Evolutionary conservation across 1,284 basidiomycete genomes (phyloP).

Genomic region (Austroboletus novae-zelandiae): DNA sequence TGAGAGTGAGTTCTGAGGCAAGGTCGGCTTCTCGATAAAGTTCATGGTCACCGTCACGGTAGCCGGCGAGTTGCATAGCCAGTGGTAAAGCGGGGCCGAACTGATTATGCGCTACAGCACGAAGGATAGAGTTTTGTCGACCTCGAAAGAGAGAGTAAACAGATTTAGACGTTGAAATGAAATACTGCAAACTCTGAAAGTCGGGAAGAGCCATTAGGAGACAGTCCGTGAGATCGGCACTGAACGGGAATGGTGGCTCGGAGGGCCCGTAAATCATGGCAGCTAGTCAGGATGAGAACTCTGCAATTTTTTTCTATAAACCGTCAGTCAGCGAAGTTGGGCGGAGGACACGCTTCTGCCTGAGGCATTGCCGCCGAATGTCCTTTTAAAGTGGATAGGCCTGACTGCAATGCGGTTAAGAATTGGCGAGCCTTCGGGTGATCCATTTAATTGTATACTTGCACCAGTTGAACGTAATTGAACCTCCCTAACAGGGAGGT

Average conservation of each 20-base stretch:
- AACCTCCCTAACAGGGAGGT: too few relatives aligned
- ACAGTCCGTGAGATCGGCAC: conserved; percentile 31
- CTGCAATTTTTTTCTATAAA: neutral
- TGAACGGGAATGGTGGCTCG: neutral
- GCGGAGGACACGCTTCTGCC: neutral
- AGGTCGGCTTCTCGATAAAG: conserved; percentile 1
- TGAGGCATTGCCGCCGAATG: neutral
- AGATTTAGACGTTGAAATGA: conserved; percentile 32
- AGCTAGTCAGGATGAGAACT: neutral
- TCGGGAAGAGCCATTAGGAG: conserved; percentile 31
- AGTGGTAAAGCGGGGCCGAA: conserved; percentile 35
- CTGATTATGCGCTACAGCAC: conserved; percentile 32
- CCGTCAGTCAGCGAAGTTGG: neutral
- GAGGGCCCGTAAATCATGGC: conserved; percentile 3
- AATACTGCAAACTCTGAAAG: conserved; percentile 27
- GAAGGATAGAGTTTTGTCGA: conserved; percentile 33
- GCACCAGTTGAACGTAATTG: too few relatives aligned
- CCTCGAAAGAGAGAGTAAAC: conserved; percentile 33
- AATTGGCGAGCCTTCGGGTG: neutral
- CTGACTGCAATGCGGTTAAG: too few relatives aligned
- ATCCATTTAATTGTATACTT: neutral
- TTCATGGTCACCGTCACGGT: neutral
- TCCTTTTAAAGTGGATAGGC: neutral
- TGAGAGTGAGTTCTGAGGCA: conserved; percentile 7
- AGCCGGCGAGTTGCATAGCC: conserved; percentile 29